Evolutionary conservation across 495 filamentous ascomycete species (phyloP).

Genomic region (Pyrenula aspistea): DNA sequence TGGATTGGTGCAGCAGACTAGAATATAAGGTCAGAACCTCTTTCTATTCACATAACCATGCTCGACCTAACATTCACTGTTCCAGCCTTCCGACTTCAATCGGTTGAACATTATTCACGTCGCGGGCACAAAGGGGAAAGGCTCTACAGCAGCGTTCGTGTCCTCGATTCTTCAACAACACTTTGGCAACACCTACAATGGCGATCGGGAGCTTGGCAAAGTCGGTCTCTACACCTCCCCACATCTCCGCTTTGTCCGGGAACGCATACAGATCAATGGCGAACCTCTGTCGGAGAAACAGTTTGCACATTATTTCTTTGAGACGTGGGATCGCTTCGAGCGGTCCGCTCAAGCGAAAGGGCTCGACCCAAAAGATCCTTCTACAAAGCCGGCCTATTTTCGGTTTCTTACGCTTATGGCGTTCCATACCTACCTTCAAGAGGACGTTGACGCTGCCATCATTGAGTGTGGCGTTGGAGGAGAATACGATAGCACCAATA

Average conservation of each 20-base stretch:
- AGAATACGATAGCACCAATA: constrained; percentile 86
- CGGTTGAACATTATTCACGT: constrained; percentile 69
- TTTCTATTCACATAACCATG: no score
- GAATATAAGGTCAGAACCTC: constrained; percentile 64
- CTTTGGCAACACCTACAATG: constrained; percentile 24
- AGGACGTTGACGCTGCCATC: constrained; percentile 69
- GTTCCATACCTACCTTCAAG: constrained; percentile 72
- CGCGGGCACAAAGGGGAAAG: constrained; percentile 90
- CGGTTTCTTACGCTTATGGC: constrained; percentile 84
- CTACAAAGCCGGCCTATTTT: constrained; percentile 73
- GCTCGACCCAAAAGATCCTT: constrained; percentile 28
- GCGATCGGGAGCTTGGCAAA: constrained; percentile 31
- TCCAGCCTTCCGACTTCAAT: constrained; percentile 62
- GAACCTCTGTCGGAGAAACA: constrained; percentile 58
- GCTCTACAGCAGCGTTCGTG: constrained; percentile 40
- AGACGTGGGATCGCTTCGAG: constrained; percentile 73
- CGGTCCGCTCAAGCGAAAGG: constrained; percentile 33
- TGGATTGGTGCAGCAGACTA: constrained; percentile 60
- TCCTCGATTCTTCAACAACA: constrained; percentile 51
- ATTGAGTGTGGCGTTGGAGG: constrained; percentile 93
- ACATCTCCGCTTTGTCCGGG: constrained; percentile 75
- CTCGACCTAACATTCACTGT: background rate
- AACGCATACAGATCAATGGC: constrained; percentile 77
- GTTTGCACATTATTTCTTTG: constrained; percentile 80
- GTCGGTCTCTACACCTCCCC: constrained; percentile 84